Evolutionary conservation across 495 filamentous ascomycete genomes (phyloP), one percentile per base, ranked within the genome.

Genomic region (Xylaria sp.): DNA sequence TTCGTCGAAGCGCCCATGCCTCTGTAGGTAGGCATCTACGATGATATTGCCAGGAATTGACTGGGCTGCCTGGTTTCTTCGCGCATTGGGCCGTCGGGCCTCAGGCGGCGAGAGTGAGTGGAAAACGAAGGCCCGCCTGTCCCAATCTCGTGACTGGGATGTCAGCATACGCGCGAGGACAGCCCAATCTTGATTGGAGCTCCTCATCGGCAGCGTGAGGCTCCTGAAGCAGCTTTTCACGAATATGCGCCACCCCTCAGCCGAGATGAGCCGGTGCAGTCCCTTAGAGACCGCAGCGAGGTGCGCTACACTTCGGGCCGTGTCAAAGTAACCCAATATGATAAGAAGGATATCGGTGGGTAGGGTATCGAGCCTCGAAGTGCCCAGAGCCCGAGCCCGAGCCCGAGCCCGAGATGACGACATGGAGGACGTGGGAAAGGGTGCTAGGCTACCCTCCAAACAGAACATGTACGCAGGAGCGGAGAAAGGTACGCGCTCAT

Each of bases 121-220:
- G 57, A 83, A 76, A 66, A 74, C 72, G 43, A 85, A 68, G 7
- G 79, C 69, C 8, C 82, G 74, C 8, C 72, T 76, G 31, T 84
- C 83, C 84, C 84, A 86, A 70, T 80, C 81, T 5, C 83, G 74
- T 19, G 79, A 80, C 64, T 85, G 84, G 46, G 75, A 80, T 2
- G 82, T 85, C 55, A 84, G 63, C 0, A 77, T 76, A 3, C 77
- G 75, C 14, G 83, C 84, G 19, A 82, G 70, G 17, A 79, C 70
- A 9, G 48, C 71, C 82, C 82, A 85, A 15, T 78, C 76, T 29
- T 68, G 21, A 12, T 17, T 44, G n/a, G 62, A 66, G 15, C 44
- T 73, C 61, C 12, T 57, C 21, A 43, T 48, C 0, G 80, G 77
- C 1, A 81, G 26, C 3, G 44, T 64, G 12, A 84, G 76, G 1